Evolutionary conservation across 805 yeast genomes (phyloP).

Genomic region (Saturnispora kantuleensis): DNA sequence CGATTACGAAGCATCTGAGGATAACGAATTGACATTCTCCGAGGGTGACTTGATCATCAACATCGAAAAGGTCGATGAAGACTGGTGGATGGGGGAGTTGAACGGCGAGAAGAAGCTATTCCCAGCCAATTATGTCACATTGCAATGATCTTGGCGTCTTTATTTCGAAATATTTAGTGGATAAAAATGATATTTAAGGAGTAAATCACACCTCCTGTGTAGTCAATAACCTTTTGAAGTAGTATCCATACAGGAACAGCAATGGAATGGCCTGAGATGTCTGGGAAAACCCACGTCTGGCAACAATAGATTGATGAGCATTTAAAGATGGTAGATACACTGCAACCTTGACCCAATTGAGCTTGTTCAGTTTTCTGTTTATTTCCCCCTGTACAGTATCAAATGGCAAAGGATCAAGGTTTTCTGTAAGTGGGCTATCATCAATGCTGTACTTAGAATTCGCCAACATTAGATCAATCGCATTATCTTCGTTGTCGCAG

Average conservation of each 20-base stretch:
- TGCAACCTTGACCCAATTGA: constrained; percentile 73
- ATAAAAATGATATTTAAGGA: not conserved
- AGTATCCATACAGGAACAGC: constrained; percentile 37
- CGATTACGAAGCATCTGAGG: constrained; percentile 86
- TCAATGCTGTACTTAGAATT: constrained; percentile 6
- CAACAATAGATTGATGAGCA: constrained; percentile 82
- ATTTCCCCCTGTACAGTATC: constrained; percentile 26
- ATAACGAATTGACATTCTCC: constrained; percentile 74
- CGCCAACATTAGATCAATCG: not conserved
- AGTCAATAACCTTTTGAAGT: constrained; percentile 12
- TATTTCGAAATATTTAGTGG: too few relatives aligned
- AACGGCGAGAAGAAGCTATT: constrained; percentile 75
- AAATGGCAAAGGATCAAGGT: constrained; percentile 19
- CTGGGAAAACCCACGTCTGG: constrained; percentile 54
- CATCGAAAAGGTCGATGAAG: constrained; percentile 84
- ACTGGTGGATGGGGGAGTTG: constrained; percentile 93
- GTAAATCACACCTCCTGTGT: not conserved
- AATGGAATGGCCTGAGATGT: constrained; percentile 43
- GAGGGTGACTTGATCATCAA: constrained; percentile 78
- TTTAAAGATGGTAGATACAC: constrained; percentile 62
- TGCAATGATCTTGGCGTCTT: constrained; percentile 7
- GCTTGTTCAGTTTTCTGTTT: constrained; percentile 43
- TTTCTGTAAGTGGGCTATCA: constrained; percentile 9
- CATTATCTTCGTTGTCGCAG: constrained; percentile 7
- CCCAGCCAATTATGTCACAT: constrained; percentile 79